Base-by-base conservation (phyloP, 805 yeast species). In the Pichia scutulata region DNA sequence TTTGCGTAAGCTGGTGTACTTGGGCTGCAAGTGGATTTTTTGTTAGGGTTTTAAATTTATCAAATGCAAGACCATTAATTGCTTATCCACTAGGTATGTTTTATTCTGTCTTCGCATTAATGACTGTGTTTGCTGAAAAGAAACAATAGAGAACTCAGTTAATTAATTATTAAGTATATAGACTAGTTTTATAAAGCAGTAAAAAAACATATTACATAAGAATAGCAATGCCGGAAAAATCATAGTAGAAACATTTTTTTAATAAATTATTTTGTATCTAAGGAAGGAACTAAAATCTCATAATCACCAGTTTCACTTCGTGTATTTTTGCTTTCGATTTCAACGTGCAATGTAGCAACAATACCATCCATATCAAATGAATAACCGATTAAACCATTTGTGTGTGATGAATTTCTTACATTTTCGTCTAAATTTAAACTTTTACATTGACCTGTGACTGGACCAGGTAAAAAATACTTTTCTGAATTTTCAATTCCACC, bases 81-180 rank as follows among this genome's bases (percentile, higher is more conserved):
- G 99, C 97, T 2, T 93, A 93, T 63, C 99, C 99, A 2, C 73
- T 93, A 60, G 82, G 86, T 14, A 80, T 93, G 70, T 92, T 92
- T 65, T 93, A 93, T 73, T 81, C 90, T 51, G 90, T 92, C 3
- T 93, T 93, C 74, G 96, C 97, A 30, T 75, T 93, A 57, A 89
- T 93, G 95, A 95, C 97, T 1, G 84, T 93, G 33, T 93, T 93
- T 55, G 70, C 60, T 12, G 71, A 67, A 52, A 66, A 64, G 47
- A 60, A 61, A 36, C 54, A 42, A n/a, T 56, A 33, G 44, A 21
- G 5, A 18, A n/a, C 12, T 19, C 19, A 19, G 42, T 40, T 33
- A 1, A n/a, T n/a, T n/a, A 10, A 33, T 33, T 33, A 28, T 28
- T 28, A 28, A 10, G 33, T 28, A 28, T 28, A 28, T 28, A 28